phyloP scores from a whole-genome alignment of 2,329 filamentous ascomycete genomes.

The Talaromyces marneffei region DNA sequence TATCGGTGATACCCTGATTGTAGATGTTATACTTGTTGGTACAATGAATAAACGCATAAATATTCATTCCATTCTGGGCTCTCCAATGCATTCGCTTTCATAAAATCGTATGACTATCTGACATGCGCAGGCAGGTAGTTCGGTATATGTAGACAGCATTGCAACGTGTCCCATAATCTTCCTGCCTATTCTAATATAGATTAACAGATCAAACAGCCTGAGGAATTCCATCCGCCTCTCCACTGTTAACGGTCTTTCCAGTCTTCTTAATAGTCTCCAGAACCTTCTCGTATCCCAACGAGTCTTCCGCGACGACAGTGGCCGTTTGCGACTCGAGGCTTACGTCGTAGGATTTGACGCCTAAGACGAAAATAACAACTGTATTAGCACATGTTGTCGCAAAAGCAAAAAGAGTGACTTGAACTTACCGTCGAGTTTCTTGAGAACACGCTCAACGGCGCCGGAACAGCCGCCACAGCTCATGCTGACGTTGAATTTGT shows the following conservation, averaged over 20 bases:
- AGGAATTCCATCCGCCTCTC: slow-evolving; percentile 40
- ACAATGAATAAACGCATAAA: not conserved
- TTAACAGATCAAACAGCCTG: slow-evolving; percentile 33
- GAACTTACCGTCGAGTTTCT: slow-evolving; percentile 75
- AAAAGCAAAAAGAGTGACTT: too few relatives aligned
- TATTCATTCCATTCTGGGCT: not conserved
- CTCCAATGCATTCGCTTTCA: not conserved
- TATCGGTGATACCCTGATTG: slow-evolving; percentile 9
- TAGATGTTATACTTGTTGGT: not conserved
- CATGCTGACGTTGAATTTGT: slow-evolving; percentile 95
- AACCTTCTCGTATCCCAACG: slow-evolving; percentile 71
- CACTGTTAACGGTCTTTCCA: slow-evolving; percentile 79
- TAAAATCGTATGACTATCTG: not conserved
- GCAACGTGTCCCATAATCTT: too few relatives aligned
- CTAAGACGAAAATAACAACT: slow-evolving; percentile 42
- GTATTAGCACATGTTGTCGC: not conserved
- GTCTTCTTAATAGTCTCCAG: slow-evolving; percentile 90
- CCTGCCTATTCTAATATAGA: too few relatives aligned
- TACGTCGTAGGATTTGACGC: slow-evolving; percentile 80
- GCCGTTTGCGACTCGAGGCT: slow-evolving; percentile 82
- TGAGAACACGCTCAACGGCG: slow-evolving; percentile 84
- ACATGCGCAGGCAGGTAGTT: not conserved
- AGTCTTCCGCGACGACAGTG: slow-evolving; percentile 63
- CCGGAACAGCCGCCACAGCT: slow-evolving; percentile 93
- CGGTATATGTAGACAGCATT: not conserved